phyloP scores from a whole-genome alignment of 2,329 filamentous ascomycete genomes.

The Trichoderma sp. region DNA sequence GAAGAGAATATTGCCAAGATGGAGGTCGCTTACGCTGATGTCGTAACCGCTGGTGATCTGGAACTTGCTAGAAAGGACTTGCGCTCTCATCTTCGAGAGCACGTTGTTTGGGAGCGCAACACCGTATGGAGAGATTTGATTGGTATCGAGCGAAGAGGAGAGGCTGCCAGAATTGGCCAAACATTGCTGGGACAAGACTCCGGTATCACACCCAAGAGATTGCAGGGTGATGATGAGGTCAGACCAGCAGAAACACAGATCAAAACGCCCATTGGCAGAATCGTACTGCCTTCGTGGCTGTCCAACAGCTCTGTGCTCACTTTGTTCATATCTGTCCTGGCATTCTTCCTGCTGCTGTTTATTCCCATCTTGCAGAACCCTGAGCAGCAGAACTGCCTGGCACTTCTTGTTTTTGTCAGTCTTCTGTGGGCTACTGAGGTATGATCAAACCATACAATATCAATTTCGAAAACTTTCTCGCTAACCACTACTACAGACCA shows the following conservation, averaged over 20 bases:
- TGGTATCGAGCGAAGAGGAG: constrained; percentile 91
- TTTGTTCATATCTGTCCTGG: constrained; percentile 67
- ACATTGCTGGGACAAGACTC: constrained; percentile 78
- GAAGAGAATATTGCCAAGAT: constrained; percentile 74
- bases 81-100: constrained; percentile 87
- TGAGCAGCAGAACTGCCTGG: constrained; percentile 95
- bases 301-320: constrained; percentile 80
- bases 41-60: constrained; percentile 82
- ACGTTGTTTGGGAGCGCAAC: constrained; percentile 98
- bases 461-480: not conserved
- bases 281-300: constrained; percentile 79
- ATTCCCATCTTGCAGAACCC: constrained; percentile 81
- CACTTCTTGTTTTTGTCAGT: constrained; percentile 91
- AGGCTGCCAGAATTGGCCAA: constrained; percentile 88
- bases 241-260: constrained; percentile 67
- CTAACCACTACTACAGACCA: constrained; percentile 61
- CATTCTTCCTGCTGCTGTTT: constrained; percentile 76
- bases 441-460: constrained; percentile 36
- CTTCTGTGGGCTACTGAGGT: constrained; percentile 96
- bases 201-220: constrained; percentile 67
- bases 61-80: constrained; percentile 80
- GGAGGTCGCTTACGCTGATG: constrained; percentile 77
- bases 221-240: constrained; percentile 84
- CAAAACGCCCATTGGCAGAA: constrained; percentile 76
- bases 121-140: constrained; percentile 99